These are phyloP conservation scores for Neonectria magnoliae DNA, from an alignment of 2,329 filamentous ascomycete species.

Conservation along the genomic window DNA sequence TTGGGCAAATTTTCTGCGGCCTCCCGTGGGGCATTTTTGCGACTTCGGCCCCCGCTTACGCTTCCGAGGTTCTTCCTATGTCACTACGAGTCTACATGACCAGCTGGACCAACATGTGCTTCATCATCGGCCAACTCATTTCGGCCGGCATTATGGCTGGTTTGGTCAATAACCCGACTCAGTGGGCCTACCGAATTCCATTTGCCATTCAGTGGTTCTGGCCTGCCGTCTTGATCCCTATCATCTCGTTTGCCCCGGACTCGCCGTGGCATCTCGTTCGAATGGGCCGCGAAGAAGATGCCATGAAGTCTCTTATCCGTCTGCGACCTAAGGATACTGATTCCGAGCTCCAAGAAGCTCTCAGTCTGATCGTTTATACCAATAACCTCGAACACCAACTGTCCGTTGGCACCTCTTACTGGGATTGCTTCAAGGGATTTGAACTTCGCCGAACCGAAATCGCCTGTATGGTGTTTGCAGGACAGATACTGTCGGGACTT, in stretches of 20 bases:
- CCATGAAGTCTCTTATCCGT: constrained; percentile 46
- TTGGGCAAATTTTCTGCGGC: constrained; percentile 57
- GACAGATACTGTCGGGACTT: too few species aligned
- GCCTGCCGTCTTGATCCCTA: constrained; percentile 53
- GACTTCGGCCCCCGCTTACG: constrained; percentile 58
- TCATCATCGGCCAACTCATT: constrained; percentile 57
- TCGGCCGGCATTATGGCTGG: constrained; percentile 46
- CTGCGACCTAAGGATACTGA: constrained; percentile 44
- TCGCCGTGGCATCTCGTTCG: constrained; percentile 58
- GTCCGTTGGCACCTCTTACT: constrained; percentile 51
- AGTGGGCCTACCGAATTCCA: constrained; percentile 59
- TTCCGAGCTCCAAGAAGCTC: constrained; percentile 46
- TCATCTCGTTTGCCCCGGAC: constrained; percentile 56
- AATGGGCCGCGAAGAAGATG: constrained; percentile 46
- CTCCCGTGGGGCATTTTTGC: constrained; percentile 58
- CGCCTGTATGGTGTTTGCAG: constrained; percentile 47
- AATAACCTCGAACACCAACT: constrained; percentile 52
- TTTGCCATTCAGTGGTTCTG: constrained; percentile 62
- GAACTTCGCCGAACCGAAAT: constrained; percentile 54
- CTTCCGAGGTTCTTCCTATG: constrained; percentile 53
- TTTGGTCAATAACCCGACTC: constrained; percentile 41
- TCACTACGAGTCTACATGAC: constrained; percentile 55
- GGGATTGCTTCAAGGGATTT: constrained; percentile 55
- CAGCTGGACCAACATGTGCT: constrained; percentile 58
- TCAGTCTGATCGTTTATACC: constrained; percentile 56